Evolutionary conservation across 768 basidiomycete species (phyloP).

Genomic region (Amanita exitialis): DNA sequence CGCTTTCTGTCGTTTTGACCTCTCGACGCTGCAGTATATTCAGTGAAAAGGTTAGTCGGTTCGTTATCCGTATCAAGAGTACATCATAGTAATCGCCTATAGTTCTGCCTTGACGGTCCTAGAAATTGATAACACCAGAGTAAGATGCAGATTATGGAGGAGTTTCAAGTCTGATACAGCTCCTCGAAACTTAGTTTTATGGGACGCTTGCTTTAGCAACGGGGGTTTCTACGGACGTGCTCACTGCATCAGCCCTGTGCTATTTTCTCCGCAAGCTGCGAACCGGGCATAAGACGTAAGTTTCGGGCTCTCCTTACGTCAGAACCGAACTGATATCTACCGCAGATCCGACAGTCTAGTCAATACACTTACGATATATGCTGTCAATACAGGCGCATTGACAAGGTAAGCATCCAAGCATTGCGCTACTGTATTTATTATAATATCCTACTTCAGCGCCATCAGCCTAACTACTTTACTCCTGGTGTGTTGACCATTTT

Average conservation of each 20-base stretch:
- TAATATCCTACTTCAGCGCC: constrained; percentile 18
- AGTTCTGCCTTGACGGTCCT: not conserved
- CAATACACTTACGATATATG: constrained; percentile 45
- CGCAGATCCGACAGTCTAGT: constrained; percentile 47
- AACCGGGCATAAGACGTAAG: constrained; percentile 33
- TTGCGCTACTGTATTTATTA: not conserved
- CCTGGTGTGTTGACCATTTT: constrained; percentile 16
- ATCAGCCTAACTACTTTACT: constrained; percentile 30
- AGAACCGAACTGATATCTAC: not conserved
- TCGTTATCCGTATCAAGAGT: not conserved
- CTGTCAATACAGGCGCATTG: constrained; percentile 49
- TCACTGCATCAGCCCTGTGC: constrained; percentile 41
- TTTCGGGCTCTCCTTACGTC: not conserved
- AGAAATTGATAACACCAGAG: not conserved
- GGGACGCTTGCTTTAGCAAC: constrained; percentile 39
- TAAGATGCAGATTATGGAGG: not conserved
- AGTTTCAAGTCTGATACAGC: not conserved
- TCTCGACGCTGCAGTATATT: constrained; percentile 24
- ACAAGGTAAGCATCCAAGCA: constrained; percentile 33
- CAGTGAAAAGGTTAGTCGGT: constrained; percentile 29
- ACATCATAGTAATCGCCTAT: constrained; percentile 16
- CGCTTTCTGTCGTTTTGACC: not conserved
- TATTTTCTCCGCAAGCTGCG: constrained; percentile 45
- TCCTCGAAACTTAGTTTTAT: constrained; percentile 22
- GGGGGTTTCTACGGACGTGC: constrained; percentile 39